Base-by-base conservation (phyloP, 345 rosid genomes). In the Rhizophora apiculata region DNA sequence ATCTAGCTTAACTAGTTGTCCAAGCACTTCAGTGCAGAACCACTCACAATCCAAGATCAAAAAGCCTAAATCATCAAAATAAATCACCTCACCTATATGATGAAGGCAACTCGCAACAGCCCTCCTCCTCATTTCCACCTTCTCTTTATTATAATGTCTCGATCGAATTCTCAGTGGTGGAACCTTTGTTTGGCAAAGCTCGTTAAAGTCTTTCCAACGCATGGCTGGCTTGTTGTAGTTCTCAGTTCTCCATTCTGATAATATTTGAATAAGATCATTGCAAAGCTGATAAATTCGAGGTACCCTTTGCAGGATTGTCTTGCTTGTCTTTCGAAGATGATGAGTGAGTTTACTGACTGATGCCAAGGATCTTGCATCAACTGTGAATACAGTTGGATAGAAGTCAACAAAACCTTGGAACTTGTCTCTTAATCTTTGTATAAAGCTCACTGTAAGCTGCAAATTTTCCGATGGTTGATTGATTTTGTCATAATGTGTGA, bases 51-150 rank as follows among this genome's bases (percentile, higher is more conserved):
- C 99, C 55, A 95, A 69, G 70, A 95, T 85, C 27, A 92, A 73
- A 77, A 88, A 80, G 6, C 87, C 96, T 74, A 86, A 68, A 48
- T 88, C 93, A 20, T 88, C 87, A 64, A 92, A 95, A 79, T 85
- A 95, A 21, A 95, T 88, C 69, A 90, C 85, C 77, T 92, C 99
- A 2, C 96, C 96, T 15, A 77, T 83, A 58, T 95, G 92, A 80
- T 95, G 97, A 70, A 95, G 99, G 78, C 96, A 95, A 62, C 84
- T 85, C 72, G 96, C 93, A 21, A 87, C 80, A n/a, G 89, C 90
- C 68, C 56, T 83, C 75, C 97, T 84, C 77, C 92, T 84, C 78
- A 64, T 83, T 84, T 92, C 97, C 64, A 88, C 78, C 69, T 70
- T 85, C 71, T 83, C 87, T 72, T 70, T 84, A 66, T 88, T 83